Conservation (phyloP, 2,329 filamentous ascomycete species). For the Talaromyces sp. region DNA sequence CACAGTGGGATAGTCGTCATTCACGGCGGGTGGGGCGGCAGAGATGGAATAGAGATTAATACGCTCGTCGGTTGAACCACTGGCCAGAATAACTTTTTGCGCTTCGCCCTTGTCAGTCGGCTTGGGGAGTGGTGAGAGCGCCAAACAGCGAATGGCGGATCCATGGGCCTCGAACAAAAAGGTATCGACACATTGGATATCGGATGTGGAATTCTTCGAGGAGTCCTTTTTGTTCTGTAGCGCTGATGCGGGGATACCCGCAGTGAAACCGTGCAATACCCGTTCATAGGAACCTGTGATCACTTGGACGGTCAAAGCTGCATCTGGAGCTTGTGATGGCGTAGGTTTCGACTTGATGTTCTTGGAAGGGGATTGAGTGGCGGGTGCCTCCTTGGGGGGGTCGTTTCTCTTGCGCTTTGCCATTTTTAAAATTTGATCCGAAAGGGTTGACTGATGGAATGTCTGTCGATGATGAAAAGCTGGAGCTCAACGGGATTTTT, state of each 20-base stretch:
- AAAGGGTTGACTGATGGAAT: neutral
- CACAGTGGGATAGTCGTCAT: conserved; percentile 60
- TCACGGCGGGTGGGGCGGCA: conserved; percentile 62
- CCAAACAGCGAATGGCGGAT: conserved; percentile 86
- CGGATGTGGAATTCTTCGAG: conserved; percentile 27
- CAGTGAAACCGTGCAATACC: conserved; percentile 85
- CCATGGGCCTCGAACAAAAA: conserved; percentile 95
- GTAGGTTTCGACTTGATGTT: conserved; percentile 34
- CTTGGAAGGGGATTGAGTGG: conserved; percentile 33
- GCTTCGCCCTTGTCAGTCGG: conserved; percentile 52
- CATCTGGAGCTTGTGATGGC: conserved; percentile 31
- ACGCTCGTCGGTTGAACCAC: conserved; percentile 87
- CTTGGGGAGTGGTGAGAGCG: conserved; percentile 75
- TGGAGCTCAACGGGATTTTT: conserved; percentile 15
- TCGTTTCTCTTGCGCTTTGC: conserved; percentile 51
- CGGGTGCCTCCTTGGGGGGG: conserved; percentile 28
- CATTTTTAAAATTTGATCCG: conserved; percentile 32
- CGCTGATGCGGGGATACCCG: conserved; percentile 58
- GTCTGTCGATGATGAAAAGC: neutral
- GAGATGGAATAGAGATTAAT: conserved; percentile 95
- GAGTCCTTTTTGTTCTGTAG: conserved; percentile 30
- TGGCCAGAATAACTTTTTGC: conserved; percentile 88
- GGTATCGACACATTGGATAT: conserved; percentile 78
- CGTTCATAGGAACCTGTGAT: conserved; percentile 93
- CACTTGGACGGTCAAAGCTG: conserved; percentile 73